phyloP scores from a whole-genome alignment of 306 rosid species.

The Begonia masoniana region DNA sequence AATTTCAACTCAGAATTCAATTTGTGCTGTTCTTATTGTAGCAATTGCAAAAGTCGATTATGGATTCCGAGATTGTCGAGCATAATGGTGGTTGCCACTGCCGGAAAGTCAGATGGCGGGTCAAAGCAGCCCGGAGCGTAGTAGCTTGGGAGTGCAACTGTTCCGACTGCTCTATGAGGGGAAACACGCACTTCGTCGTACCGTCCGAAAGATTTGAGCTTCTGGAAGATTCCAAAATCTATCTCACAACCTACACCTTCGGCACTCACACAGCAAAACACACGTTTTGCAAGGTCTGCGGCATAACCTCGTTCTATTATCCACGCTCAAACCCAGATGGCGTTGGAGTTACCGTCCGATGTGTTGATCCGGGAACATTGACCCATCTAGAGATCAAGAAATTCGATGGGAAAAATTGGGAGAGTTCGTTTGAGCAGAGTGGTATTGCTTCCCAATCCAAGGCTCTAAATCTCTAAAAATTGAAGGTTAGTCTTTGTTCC shows the following conservation, averaged over 20 bases:
- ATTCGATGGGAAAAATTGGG: conserved; percentile 72
- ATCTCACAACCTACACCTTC: conserved; percentile 60
- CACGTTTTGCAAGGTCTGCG: conserved; percentile 71
- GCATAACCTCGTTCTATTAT: conserved; percentile 70
- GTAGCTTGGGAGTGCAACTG: conserved; percentile 80
- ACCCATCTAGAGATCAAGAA: conserved; percentile 34
- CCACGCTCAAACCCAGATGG: conserved; percentile 94
- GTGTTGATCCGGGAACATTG: conserved; percentile 79
- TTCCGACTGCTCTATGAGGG: conserved; percentile 69
- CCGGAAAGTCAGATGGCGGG: conserved; percentile 68
- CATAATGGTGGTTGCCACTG: conserved; percentile 90
- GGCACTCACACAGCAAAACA: conserved; percentile 79
- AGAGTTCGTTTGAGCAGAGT: conserved; percentile 13
- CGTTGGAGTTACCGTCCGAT: conserved; percentile 49
- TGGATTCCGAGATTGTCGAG: conserved; percentile 44
- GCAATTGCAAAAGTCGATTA: neutral
- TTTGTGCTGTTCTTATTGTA: too few relatives aligned
- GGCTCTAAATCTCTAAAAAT: conserved; percentile 2
- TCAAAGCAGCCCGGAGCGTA: conserved; percentile 37
- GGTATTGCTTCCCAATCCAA: conserved; percentile 39
- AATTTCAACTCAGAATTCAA: too few relatives aligned
- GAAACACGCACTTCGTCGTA: conserved; percentile 42
- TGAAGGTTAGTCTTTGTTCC: too few relatives aligned
- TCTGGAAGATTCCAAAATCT: conserved; percentile 45
- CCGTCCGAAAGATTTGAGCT: conserved; percentile 53